A percentile compares a stretch with the other conserved stretches of the same genome.
These are phyloP conservation scores for Globisporangium parvum DNA, from an alignment of 352 stramenopile genomes.

Conservation along the genomic window DNA sequence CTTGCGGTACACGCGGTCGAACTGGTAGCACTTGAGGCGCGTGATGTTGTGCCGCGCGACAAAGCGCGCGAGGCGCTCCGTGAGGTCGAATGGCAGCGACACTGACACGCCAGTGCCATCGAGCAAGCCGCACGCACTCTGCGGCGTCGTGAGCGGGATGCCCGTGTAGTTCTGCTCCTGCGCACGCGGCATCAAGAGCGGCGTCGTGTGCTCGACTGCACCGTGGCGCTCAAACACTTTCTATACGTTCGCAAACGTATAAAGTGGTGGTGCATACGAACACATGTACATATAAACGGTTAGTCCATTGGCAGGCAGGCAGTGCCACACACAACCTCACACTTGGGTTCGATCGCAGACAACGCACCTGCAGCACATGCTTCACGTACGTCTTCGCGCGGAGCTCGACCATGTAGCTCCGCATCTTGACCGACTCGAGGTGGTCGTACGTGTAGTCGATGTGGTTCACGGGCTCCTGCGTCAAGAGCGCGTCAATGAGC, in stretches of 20 bases:
- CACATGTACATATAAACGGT: background rate
- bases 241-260: conserved; percentile 18
- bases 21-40: conserved; percentile 81
- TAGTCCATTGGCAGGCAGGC: background rate
- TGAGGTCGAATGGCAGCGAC: conserved; percentile 79
- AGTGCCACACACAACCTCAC: background rate
- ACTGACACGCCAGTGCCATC: conserved; percentile 77
- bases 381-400: conserved; percentile 67
- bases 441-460: conserved; percentile 87
- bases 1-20: conserved; percentile 78
- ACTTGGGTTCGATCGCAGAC: background rate
- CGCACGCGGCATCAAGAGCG: conserved; percentile 67
- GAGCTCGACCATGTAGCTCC: conserved; percentile 54
- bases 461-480: conserved; percentile 68
- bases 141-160: conserved; percentile 42
- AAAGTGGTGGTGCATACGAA: background rate
- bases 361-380: conserved; percentile 47
- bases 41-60: conserved; percentile 77
- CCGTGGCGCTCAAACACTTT: conserved; percentile 83
- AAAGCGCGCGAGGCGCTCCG: conserved; percentile 74
- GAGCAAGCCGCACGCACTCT: conserved; percentile 58
- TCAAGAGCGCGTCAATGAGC: conserved; percentile 73
- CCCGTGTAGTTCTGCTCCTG: conserved; percentile 67
- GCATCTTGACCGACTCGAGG: conserved; percentile 75
- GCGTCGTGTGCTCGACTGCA: conserved; percentile 69